Conservation (phyloP, 352 stramenopile genomes). For the Plasmopara viticola region DNA sequence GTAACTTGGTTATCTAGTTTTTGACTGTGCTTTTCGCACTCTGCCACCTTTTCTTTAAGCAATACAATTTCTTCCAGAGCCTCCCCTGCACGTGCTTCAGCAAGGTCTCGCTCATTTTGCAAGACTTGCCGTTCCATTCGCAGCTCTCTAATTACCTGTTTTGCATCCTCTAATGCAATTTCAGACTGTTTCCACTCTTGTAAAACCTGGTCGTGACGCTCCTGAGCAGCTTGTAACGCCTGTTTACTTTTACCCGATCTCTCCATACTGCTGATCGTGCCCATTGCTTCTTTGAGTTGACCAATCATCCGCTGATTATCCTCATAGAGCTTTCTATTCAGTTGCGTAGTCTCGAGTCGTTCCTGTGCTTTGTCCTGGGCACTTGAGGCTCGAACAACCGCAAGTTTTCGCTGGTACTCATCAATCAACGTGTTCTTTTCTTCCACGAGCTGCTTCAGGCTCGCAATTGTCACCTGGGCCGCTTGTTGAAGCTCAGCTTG, state of each 20-base stretch:
- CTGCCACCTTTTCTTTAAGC: conserved; percentile 34
- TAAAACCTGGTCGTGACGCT: conserved; percentile 56
- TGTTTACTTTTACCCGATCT: conserved; percentile 47
- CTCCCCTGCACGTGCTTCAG: conserved; percentile 73
- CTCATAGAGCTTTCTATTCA: conserved; percentile 68
- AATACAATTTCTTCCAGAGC: conserved; percentile 77
- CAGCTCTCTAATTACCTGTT: conserved; percentile 49
- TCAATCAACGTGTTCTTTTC: conserved; percentile 70
- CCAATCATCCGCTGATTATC: conserved; percentile 74
- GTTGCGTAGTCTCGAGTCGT: conserved; percentile 42
- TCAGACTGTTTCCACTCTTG: conserved; percentile 75
- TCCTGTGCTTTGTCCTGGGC: conserved; percentile 45
- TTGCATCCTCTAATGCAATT: conserved; percentile 38
- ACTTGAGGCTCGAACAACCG: conserved; percentile 36
- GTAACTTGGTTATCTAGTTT: conserved; percentile 43
- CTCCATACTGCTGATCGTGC: conserved; percentile 60
- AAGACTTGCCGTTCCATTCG: conserved; percentile 48
- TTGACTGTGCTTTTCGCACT: conserved; percentile 32
- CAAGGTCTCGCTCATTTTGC: conserved; percentile 56
- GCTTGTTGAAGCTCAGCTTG: conserved; percentile 66
- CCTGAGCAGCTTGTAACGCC: conserved; percentile 51
- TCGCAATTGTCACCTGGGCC: conserved; percentile 71
- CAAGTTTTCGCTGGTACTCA: conserved; percentile 56
- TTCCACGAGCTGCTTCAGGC: conserved; percentile 68
- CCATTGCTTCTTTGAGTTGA: conserved; percentile 63